These are phyloP conservation scores for Aureobasidium namibiae DNA, from an alignment of 2,329 filamentous ascomycete species.

Conservation along the genomic window DNA sequence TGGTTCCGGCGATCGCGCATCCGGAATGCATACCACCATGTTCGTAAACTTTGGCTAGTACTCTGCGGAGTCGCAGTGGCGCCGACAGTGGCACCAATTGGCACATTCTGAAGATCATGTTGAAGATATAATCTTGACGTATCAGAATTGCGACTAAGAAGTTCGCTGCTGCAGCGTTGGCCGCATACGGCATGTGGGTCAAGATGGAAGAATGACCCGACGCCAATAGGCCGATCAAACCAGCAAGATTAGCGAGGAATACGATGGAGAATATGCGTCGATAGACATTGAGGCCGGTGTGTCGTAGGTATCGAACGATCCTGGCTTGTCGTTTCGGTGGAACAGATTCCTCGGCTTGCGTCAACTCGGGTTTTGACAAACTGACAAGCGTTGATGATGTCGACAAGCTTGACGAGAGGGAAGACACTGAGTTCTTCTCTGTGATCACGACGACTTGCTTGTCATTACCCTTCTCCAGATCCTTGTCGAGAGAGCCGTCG, in stretches of 20 bases:
- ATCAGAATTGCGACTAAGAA: slow-evolving; percentile 7
- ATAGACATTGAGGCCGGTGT: slow-evolving; percentile 25
- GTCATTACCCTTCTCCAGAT: not conserved
- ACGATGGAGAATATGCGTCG: slow-evolving; percentile 24
- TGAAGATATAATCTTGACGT: slow-evolving; percentile 12
- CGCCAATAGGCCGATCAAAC: not conserved
- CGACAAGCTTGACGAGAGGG: not conserved
- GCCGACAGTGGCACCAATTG: not conserved
- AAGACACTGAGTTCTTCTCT: not conserved
- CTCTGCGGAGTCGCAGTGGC: slow-evolving; percentile 1
- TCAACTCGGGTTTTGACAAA: not conserved
- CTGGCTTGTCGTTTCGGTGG: slow-evolving; percentile 11
- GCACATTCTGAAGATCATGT: slow-evolving; percentile 2
- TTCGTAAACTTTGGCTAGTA: slow-evolving; percentile 22
- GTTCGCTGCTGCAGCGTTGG: slow-evolving; percentile 11
- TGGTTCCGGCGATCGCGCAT: slow-evolving; percentile 27
- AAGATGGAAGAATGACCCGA: slow-evolving; percentile 7
- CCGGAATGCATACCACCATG: slow-evolving; percentile 33
- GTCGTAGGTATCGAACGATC: slow-evolving; percentile 16
- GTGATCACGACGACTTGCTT: not conserved
- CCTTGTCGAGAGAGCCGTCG: not conserved
- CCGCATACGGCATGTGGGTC: slow-evolving; percentile 18
- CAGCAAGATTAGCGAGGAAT: slow-evolving; percentile 23
- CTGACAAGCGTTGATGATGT: not conserved
- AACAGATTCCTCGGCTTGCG: not conserved